Base-by-base conservation (phyloP, 257 asterid species). In the Ballota nigra region DNA sequence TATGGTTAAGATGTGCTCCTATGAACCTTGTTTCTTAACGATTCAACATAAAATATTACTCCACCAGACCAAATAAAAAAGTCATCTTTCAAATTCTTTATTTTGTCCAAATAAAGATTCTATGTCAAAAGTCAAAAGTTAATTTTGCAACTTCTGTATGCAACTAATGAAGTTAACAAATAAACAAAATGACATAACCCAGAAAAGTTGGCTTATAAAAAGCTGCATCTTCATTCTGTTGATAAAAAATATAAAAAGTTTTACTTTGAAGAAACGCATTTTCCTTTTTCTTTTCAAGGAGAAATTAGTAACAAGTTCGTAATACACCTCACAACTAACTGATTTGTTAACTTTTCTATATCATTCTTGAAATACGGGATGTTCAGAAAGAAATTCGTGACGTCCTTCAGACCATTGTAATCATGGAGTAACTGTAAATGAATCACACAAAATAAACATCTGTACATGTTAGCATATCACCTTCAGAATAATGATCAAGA, bases 401-500 rank as follows among this genome's bases (percentile, higher is more conserved):
- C 72, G 82, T 53, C 82, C 80, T 66, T 79, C 22, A 80, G 87
- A 69, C 88, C 98, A 69, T 92, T 62, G 53, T 88, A 92, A 65
- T 92, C 98, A 40, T 90, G 76, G 38, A 90, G 81, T 67, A 90
- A 67, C 98, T 92, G 59, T 19, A 24, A 56, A 34, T 75, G n/a
- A 53, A 71, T 29, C 0, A 15, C 18, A 61, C 28, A 75, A 26
- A 20, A 36, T 58, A 9, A 12, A 16, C 49, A 12, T 41, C 49
- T 41, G 3, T 11, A 3, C 8, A 41, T 41, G 15, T 51, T 47
- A 4, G 47, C 18, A 11, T 19, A 19, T 13, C 15, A n/a, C n/a
- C n/a, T n/a, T n/a, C n/a, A n/a, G 52, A 43, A 43, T 19, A 45
- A 29, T 4, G 34, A 29, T 3, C 34, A 29, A 29, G 5, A 29